A percentile compares a stretch with the other conserved stretches of the same genome.
These are phyloP conservation scores for Corrigiola litoralis DNA, from an alignment of 179 eudicot species.

Conservation along the genomic window DNA sequence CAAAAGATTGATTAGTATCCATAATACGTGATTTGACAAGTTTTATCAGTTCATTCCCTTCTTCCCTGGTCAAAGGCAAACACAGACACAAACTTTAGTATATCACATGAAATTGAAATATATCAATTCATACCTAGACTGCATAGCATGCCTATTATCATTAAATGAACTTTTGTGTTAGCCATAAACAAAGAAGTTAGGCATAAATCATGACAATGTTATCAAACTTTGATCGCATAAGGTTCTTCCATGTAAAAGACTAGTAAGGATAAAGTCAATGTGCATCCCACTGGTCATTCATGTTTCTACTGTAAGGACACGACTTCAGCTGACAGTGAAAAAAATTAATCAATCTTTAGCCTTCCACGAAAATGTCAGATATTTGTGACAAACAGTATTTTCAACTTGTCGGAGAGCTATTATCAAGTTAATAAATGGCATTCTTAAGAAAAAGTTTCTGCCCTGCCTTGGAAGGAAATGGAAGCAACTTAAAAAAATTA, in stretches of 20 bases:
- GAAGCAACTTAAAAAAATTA: too few species aligned
- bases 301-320: not conserved
- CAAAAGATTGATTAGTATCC: slow-evolving; percentile 25
- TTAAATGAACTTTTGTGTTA: not conserved
- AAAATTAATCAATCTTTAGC: not conserved
- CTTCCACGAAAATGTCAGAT: not conserved
- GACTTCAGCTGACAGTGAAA: not conserved
- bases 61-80: slow-evolving; percentile 55
- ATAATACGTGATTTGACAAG: slow-evolving; percentile 57
- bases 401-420: too few species aligned
- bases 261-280: too few species aligned
- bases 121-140: not conserved
- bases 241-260: too few species aligned
- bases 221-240: too few species aligned
- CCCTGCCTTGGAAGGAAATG: too few species aligned
- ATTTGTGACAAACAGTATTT: not conserved
- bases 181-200: too few species aligned
- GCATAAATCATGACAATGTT: too few species aligned
- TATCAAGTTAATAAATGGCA: too few species aligned
- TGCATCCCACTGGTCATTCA: too few species aligned
- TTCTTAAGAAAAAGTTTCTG: too few species aligned
- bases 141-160: not conserved
- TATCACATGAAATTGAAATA: not conserved
- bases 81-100: slow-evolving; percentile 9
- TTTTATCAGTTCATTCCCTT: slow-evolving; percentile 55